Conservation (phyloP, 306 rosid genomes). For the Coriaria nepalensis region DNA sequence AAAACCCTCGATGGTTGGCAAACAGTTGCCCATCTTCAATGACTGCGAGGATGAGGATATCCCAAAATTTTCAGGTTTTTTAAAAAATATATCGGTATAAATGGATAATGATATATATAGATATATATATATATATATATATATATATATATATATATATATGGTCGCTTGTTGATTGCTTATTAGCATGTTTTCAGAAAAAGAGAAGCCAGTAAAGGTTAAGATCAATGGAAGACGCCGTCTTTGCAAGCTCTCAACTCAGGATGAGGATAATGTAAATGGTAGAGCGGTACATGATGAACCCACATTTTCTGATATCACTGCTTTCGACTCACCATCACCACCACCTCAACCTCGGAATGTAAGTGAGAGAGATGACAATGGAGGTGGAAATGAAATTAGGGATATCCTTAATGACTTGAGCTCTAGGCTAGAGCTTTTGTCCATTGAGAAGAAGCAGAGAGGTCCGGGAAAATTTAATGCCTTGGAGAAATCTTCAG, state of each 20-base stretch:
- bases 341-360: slow-evolving; percentile 14
- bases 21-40: slow-evolving; percentile 2
- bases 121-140: neutral
- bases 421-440: slow-evolving; percentile 53
- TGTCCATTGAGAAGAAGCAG: slow-evolving; percentile 54
- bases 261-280: slow-evolving; percentile 11
- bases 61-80: slow-evolving; percentile 41
- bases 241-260: slow-evolving; percentile 48
- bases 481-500: slow-evolving; percentile 11
- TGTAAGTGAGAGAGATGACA: slow-evolving; percentile 12
- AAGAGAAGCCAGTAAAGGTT: slow-evolving; percentile 37
- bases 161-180: neutral
- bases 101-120: neutral
- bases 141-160: neutral
- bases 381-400: slow-evolving; percentile 44
- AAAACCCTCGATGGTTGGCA: slow-evolving; percentile 12
- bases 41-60: slow-evolving; percentile 6
- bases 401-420: slow-evolving; percentile 64
- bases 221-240: slow-evolving; percentile 67
- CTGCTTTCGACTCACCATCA: slow-evolving; percentile 48
- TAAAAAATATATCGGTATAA: slow-evolving; percentile 29
- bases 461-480: slow-evolving; percentile 11
- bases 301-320: slow-evolving; percentile 18
- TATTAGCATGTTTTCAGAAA: slow-evolving; percentile 19
- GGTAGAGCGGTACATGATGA: slow-evolving; percentile 21